Conservation (phyloP, 2,329 filamentous ascomycete species). For the Ophidiomyces ophidiicola region DNA sequence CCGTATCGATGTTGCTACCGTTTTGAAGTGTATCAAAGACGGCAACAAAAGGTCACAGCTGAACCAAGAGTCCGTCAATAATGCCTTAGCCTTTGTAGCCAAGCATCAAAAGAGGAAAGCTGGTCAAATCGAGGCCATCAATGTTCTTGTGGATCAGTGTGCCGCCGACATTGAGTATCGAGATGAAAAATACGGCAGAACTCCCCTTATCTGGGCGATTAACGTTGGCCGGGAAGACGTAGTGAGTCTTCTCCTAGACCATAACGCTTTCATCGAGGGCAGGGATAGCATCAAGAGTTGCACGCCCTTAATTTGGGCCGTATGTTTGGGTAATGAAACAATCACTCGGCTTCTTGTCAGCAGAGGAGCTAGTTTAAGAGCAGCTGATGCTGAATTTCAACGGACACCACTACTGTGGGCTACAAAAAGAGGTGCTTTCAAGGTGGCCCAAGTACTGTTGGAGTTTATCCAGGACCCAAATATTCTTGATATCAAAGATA, state of each 20-base stretch:
- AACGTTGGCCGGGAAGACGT: background rate
- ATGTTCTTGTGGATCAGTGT: slow-evolving; percentile 1
- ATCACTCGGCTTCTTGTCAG: slow-evolving; percentile 1
- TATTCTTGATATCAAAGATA: background rate
- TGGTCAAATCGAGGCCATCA: background rate
- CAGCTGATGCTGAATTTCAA: background rate
- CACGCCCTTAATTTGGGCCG: background rate
- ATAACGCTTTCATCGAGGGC: background rate
- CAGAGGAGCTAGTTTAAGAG: background rate
- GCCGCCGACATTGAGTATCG: background rate
- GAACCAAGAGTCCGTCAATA: background rate
- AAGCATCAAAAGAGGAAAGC: background rate
- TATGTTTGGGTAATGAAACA: background rate
- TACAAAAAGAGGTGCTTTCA: slow-evolving; percentile 4
- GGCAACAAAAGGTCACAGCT: background rate
- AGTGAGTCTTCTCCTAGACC: background rate
- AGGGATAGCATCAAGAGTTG: slow-evolving; percentile 1
- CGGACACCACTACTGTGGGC: slow-evolving; percentile 3
- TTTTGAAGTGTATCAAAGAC: slow-evolving; percentile 1
- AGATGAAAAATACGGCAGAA: background rate
- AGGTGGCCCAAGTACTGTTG: background rate
- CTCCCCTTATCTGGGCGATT: slow-evolving; percentile 2
- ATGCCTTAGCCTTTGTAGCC: background rate
- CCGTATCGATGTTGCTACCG: background rate
- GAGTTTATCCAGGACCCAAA: background rate